Base-by-base conservation (phyloP, 768 basidiomycete genomes). In the Lactifluus subvellereus region DNA sequence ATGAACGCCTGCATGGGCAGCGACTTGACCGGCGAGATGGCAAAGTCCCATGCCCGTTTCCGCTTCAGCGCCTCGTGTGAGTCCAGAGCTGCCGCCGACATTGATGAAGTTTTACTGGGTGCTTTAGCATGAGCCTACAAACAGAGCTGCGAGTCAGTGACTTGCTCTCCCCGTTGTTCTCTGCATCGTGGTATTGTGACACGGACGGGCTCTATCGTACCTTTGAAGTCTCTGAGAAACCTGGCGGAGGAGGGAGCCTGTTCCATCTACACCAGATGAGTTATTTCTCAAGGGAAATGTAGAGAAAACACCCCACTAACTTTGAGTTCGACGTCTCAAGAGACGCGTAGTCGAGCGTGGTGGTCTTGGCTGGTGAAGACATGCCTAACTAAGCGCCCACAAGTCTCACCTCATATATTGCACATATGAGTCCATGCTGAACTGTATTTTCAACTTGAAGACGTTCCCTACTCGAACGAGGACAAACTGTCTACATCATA, bases 1-100 rank as follows among this genome's bases (percentile, higher is more conserved):
- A 98, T 98, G 77, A 98, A 89, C 5, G 88, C 93, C 71, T 98
- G 94, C 95, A 97, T 97, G 4, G 94, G 94, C 32, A 98, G 80
- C 14, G 86, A 85, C 74, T 98, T 97, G 38, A 90, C 91, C 1
- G 94, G 94, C 4, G 83, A 78, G 54, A 87, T 82, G 43, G 92
- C 92, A 47, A 91, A 79, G 65, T 93, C 91, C 89, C 92, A 91
- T 48, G 92, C 92, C 32, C 90, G 85, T 69, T 82, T 86, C 66
- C 83, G 83, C 71, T 92, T 91, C 63, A 94, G 77, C 27, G 75
- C 73, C 66, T 87, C 82, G 67, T 90, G 85, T 4, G 84, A 83
- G 22, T 74, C 76, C 5, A 82, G 72, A 0, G 81, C 74, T 0
- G 79, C 68, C 0, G 74, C 60, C 50, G 69, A 67, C 0, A 74